Base-by-base conservation (phyloP, 1,284 basidiomycete genomes). In the Megacollybia platyphylla region DNA sequence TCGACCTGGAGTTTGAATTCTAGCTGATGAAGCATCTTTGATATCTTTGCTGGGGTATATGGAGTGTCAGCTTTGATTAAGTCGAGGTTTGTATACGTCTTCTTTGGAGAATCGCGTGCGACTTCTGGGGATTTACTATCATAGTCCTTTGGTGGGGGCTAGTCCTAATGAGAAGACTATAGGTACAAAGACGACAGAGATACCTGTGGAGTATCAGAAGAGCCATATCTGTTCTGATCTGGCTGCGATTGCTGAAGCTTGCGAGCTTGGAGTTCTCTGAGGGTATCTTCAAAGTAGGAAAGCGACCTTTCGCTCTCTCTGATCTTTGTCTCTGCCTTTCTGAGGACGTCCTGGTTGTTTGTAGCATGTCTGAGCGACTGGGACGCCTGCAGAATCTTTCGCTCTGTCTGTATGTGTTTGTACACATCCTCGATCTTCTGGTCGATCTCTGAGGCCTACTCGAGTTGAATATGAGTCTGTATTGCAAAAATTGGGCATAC, bases 1-100 rank as follows among this genome's bases (percentile, higher is more conserved):
- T 99, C 96, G 52, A 98, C 89, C 63, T 94, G 90, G 42, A 97
- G 82, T 68, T 98, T 98, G 77, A 97, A 97, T 62, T 98, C 93
- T 51, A 99, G 82, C 64, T 97, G 93, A 63, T 97, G 92, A 45
- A 98, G 78, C 94, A 97, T 97, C 52, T 83, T 81, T 38, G 91
- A 88, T 60, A 99, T 97, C 70, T 97, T 98, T 49, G 90, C 87
- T 4, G 91, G 87, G 17, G 91, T 94, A 57, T 94, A 80, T 15
- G 94, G 94, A 31, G 93, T 94, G 64, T 99, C 96, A 52, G 93
- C 92, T 63, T 94, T 94, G 64, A 97, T 88, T 50, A 99, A 70
- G 70, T 99, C 96, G 46, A 89, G 70, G 55, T 87, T 87, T 49
- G 76, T 76, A 57, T 79, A 79, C 40, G 71, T 70, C 59, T 81